phyloP scores from a whole-genome alignment of 2,329 filamentous ascomycete species.

The Diaporthe sp. region DNA sequence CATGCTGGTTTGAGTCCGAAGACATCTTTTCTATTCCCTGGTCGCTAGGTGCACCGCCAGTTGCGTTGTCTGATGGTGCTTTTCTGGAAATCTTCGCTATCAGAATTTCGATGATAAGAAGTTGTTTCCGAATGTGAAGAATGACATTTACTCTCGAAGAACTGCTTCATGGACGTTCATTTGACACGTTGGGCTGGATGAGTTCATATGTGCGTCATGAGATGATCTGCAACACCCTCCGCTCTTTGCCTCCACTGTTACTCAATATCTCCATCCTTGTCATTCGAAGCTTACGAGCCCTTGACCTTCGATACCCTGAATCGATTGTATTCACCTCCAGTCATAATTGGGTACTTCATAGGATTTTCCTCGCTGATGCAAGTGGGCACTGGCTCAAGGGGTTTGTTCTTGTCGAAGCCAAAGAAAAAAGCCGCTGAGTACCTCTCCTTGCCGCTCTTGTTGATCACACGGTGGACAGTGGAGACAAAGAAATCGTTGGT shows the following conservation, averaged over 20 bases:
- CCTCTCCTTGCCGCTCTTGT: constrained; percentile 53
- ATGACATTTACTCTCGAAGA: not conserved
- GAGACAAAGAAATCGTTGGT: constrained; percentile 60
- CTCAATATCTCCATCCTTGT: not conserved
- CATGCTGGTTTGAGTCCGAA: constrained; percentile 6
- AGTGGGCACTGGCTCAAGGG: constrained; percentile 50
- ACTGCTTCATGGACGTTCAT: not conserved
- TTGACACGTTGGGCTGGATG: not conserved
- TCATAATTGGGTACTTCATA: constrained; percentile 53
- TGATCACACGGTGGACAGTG: constrained; percentile 57
- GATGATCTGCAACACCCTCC: constrained; percentile 16
- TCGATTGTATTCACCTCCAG: constrained; percentile 51
- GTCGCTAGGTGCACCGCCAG: not conserved
- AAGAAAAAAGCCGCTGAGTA: constrained; percentile 59
- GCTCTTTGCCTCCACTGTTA: not conserved
- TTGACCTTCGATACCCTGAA: constrained; percentile 4
- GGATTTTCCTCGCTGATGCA: constrained; percentile 50
- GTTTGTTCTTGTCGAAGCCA: constrained; percentile 48
- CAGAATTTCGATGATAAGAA: not conserved
- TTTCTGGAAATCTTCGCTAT: not conserved
- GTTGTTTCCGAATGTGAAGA: not conserved
- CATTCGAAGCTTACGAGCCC: not conserved
- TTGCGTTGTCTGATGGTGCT: constrained; percentile 8
- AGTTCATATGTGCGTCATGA: constrained; percentile 29
- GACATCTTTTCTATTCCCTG: not conserved